phyloP scores from a whole-genome alignment of 2,329 filamentous ascomycete genomes.

The Esteya vermicola region DNA sequence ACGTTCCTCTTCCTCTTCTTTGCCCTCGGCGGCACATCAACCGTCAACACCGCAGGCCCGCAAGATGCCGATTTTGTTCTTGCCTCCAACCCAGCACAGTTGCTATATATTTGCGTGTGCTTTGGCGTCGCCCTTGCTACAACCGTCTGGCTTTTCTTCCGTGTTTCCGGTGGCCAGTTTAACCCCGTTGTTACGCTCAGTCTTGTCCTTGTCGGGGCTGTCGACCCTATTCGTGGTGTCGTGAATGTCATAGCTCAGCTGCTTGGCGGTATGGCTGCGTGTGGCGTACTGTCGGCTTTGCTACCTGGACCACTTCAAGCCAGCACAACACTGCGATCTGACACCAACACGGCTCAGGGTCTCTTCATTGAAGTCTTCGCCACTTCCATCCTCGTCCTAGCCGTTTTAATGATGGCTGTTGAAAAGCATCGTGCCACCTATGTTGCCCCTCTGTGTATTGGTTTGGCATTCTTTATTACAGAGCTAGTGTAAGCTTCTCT shows the following conservation, averaged over 20 bases:
- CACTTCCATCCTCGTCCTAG: conserved; percentile 47
- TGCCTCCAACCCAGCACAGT: conserved; percentile 16
- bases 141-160: conserved; percentile 43
- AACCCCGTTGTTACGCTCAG: conserved; percentile 40
- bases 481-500: conserved; percentile 21
- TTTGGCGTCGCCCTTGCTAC: conserved; percentile 36
- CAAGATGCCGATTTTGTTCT: conserved; percentile 7
- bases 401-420: conserved; percentile 54
- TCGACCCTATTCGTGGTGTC: conserved; percentile 35
- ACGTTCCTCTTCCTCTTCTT: conserved; percentile 38
- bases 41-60: conserved; percentile 13
- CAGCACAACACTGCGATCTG: conserved; percentile 37
- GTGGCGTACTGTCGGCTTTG: conserved; percentile 40
- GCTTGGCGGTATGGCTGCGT: conserved; percentile 42
- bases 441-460: conserved; percentile 58
- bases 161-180: conserved; percentile 36
- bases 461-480: conserved; percentile 52
- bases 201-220: conserved; percentile 42
- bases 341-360: conserved; percentile 38
- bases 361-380: conserved; percentile 55
- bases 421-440: conserved; percentile 63
- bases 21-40: conserved; percentile 15
- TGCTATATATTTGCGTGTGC: conserved; percentile 34
- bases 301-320: conserved; percentile 42
- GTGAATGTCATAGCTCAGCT: conserved; percentile 43